Evolutionary conservation across 768 basidiomycete species (phyloP).

Genomic region (Termitomyces sp.): DNA sequence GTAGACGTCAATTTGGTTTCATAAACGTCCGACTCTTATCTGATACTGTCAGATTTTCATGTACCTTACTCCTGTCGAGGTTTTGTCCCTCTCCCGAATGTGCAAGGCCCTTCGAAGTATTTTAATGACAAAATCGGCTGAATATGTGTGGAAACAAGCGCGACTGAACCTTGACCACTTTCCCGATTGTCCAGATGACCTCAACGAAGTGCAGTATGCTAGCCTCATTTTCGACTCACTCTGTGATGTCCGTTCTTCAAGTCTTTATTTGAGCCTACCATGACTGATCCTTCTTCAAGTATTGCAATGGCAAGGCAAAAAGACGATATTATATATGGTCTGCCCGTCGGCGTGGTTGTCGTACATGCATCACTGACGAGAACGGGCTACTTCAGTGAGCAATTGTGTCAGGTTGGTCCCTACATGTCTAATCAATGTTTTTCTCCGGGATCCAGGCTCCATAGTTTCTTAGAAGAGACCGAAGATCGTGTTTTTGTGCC

Average conservation of each 20-base stretch:
- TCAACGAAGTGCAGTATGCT: constrained; percentile 4
- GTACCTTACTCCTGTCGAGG: constrained; percentile 28
- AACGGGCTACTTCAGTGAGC: neutral
- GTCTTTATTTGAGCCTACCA: neutral
- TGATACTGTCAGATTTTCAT: constrained; percentile 25
- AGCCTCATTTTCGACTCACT: neutral
- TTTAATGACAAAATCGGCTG: constrained; percentile 13
- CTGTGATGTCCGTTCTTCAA: constrained; percentile 3
- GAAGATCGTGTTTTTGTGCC: neutral
- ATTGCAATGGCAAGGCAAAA: neutral
- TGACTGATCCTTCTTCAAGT: neutral
- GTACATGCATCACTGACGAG: neutral
- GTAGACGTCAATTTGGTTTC: constrained; percentile 2
- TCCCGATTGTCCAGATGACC: constrained; percentile 8
- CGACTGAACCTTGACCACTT: constrained; percentile 4
- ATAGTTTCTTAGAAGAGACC: neutral
- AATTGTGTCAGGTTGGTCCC: neutral
- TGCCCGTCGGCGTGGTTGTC: constrained; percentile 6
- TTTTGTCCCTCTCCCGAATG: constrained; percentile 33
- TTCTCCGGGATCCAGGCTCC: neutral
- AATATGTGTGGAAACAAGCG: constrained; percentile 6
- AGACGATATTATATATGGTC: constrained; percentile 9
- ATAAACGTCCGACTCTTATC: too few species aligned
- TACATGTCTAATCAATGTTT: neutral
- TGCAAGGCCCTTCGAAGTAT: constrained; percentile 25